These are phyloP conservation scores for Calocybe indica DNA, from an alignment of 768 basidiomycete species.

Conservation along the genomic window DNA sequence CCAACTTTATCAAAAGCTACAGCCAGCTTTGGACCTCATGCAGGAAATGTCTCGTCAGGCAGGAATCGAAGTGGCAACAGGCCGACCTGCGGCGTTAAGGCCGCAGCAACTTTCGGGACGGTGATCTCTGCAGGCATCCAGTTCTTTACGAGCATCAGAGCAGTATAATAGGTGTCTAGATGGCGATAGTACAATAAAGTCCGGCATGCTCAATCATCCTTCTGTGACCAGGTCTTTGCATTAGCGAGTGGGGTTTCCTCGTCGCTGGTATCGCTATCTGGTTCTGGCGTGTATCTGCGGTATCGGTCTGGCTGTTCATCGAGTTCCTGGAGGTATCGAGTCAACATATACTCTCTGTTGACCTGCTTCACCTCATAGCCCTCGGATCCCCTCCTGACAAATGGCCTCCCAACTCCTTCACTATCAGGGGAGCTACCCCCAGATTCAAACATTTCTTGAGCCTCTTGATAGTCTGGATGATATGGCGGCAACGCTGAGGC, in stretches of 20 bases:
- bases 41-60: constrained; percentile 22
- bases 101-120: too few relatives aligned
- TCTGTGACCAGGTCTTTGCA: neutral
- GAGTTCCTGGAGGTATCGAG: constrained; percentile 46
- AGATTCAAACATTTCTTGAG: constrained; percentile 11
- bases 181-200: too few relatives aligned
- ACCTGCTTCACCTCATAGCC: constrained; percentile 69
- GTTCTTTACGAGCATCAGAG: too few relatives aligned
- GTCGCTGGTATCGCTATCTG: constrained; percentile 34
- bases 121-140: too few relatives aligned
- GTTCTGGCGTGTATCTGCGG: constrained; percentile 60
- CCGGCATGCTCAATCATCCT: too few relatives aligned
- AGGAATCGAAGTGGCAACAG: neutral
- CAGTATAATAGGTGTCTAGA: too few relatives aligned
- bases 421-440: constrained; percentile 18
- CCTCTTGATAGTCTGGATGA: constrained; percentile 61
- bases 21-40: constrained; percentile 24
- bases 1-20: constrained; percentile 21
- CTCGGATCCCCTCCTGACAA: constrained; percentile 70
- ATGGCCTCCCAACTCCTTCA: constrained; percentile 18
- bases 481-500: constrained; percentile 62
- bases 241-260: constrained; percentile 22
- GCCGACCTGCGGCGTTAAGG: too few relatives aligned
- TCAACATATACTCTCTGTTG: constrained; percentile 60
- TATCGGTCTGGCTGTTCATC: constrained; percentile 59